Percentiles rank a stretch among this genome's conserved stretches.
Evolutionary conservation across 2,329 filamentous ascomycete genomes (phyloP).

Genomic region (Arachnopeziza araneosa): DNA sequence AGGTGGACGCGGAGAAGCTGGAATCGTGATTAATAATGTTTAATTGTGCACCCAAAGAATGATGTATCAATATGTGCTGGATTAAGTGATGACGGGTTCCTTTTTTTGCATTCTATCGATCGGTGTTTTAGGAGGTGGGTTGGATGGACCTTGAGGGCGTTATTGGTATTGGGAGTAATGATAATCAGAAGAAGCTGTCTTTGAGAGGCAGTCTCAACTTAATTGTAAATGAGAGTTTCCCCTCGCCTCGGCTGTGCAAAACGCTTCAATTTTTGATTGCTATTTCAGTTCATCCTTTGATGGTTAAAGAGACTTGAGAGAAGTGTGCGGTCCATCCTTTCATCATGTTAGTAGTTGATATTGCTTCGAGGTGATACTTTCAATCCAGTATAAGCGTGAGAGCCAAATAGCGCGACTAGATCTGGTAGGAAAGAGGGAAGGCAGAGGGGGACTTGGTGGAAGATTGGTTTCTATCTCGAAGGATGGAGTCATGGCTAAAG

Average conservation of each 20-base stretch:
- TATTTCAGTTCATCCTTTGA: neutral
- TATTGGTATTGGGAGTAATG: neutral
- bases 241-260: too few relatives aligned
- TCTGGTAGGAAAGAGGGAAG: too few relatives aligned
- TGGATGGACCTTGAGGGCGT: neutral
- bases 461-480: too few relatives aligned
- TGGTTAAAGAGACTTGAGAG: neutral
- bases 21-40: slow-evolving; percentile 1
- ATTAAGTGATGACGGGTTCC: neutral
- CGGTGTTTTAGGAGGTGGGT: neutral
- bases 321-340: too few relatives aligned
- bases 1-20: slow-evolving; percentile 24
- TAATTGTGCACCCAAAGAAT: neutral
- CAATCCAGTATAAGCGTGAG: too few relatives aligned
- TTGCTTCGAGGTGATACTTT: too few relatives aligned
- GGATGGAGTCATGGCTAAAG: too few relatives aligned
- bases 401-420: too few relatives aligned
- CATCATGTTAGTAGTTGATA: too few relatives aligned
- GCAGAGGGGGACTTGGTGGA: too few relatives aligned
- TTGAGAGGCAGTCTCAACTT: neutral
- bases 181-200: neutral
- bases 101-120: neutral
- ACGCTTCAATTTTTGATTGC: neutral
- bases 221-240: neutral
- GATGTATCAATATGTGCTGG: neutral